Conservation (phyloP, 139 green algal species). For the Tetradesmus obliquus region DNA sequence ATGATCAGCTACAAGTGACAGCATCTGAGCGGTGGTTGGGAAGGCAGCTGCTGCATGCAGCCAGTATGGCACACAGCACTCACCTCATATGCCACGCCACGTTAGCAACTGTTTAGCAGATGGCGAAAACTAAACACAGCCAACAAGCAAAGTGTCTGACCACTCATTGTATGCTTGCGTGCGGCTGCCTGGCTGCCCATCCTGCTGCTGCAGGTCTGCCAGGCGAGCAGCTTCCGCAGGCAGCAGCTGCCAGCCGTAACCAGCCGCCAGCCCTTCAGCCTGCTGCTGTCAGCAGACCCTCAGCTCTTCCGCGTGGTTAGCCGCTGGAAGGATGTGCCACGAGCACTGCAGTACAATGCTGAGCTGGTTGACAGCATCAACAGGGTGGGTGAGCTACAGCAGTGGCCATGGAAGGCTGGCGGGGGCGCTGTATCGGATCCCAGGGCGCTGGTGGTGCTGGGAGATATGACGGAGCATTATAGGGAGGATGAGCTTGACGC, state of each 20-base stretch:
- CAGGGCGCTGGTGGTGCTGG: constrained; percentile 39
- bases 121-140: too few species aligned
- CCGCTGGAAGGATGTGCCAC: not conserved
- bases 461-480: constrained; percentile 49
- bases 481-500: constrained; percentile 34
- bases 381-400: constrained; percentile 5
- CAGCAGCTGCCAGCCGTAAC: constrained; percentile 29
- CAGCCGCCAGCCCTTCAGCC: constrained; percentile 27
- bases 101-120: too few species aligned
- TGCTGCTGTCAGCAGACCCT: constrained; percentile 45
- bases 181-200: not conserved
- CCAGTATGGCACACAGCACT: too few species aligned
- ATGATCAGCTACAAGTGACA: too few species aligned
- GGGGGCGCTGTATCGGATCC: constrained; percentile 34
- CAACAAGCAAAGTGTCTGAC: too few species aligned
- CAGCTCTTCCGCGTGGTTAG: constrained; percentile 38
- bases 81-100: too few species aligned
- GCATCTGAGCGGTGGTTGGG: too few species aligned
- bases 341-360: constrained; percentile 27
- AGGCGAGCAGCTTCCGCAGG: constrained; percentile 33
- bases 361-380: constrained; percentile 32
- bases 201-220: not conserved
- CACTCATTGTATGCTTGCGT: not conserved
- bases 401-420: constrained; percentile 37
- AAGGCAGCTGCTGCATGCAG: too few species aligned